Conservation (phyloP, 2,329 filamentous ascomycete genomes). For the Westerdykella ornata region DNA sequence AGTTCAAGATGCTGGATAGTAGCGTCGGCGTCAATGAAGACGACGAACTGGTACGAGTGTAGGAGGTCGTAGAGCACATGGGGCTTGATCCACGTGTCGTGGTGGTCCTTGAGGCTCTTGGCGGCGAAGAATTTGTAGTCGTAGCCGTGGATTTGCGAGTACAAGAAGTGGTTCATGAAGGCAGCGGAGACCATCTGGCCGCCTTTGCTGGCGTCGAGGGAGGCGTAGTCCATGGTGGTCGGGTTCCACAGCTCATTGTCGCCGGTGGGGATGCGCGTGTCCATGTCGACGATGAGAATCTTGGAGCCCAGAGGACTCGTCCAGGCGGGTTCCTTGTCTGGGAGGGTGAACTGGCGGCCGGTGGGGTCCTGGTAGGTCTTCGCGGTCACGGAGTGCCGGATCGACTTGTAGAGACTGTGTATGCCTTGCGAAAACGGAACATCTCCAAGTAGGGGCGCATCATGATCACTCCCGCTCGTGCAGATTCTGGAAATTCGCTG, state of each 20-base stretch:
- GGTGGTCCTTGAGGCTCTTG: conserved; percentile 21
- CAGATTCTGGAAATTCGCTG: background rate
- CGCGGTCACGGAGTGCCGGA: background rate
- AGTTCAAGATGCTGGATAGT: conserved; percentile 35
- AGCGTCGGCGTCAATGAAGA: conserved; percentile 41
- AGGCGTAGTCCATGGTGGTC: conserved; percentile 1
- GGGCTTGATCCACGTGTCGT: conserved; percentile 38
- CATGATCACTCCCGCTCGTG: background rate
- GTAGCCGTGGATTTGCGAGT: conserved; percentile 36
- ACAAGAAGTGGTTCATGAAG: conserved; percentile 10
- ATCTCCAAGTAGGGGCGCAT: background rate
- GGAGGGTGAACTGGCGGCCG: background rate
- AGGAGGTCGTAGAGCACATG: conserved; percentile 4
- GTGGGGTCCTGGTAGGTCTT: background rate
- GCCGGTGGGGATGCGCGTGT: conserved; percentile 11
- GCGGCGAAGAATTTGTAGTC: conserved; percentile 37
- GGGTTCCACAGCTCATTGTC: conserved; percentile 15
- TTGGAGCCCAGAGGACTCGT: conserved; percentile 4
- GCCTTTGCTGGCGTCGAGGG: conserved; percentile 1
- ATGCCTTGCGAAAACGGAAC: background rate
- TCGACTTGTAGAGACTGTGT: background rate
- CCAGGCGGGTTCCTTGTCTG: background rate
- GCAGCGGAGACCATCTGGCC: background rate
- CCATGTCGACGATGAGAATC: conserved; percentile 9
- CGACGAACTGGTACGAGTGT: conserved; percentile 25